Percentiles rank a stretch among this genome's conserved stretches.
Conservation (phyloP, 176 grass and related monocot genomes). For the Oryza punctata region DNA sequence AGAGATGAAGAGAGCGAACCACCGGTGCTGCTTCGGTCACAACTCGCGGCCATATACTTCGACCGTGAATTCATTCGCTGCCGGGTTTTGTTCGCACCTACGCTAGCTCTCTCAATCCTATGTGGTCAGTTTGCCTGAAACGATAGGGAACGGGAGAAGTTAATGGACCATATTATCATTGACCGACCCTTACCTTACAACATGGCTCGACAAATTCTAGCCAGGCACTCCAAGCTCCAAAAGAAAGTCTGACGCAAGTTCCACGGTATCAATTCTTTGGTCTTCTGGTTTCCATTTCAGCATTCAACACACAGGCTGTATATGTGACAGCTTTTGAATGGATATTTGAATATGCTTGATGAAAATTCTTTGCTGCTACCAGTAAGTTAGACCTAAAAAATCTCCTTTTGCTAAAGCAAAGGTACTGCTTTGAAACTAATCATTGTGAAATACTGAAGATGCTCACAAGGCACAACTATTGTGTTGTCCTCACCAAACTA, state of each 20-base stretch:
- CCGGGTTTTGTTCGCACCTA: neutral
- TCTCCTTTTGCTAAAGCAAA: neutral
- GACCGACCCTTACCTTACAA: too few relatives aligned
- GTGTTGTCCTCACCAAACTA: neutral
- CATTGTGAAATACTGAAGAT: neutral
- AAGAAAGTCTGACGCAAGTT: neutral
- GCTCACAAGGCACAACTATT: neutral
- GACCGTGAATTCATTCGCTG: constrained; percentile 30
- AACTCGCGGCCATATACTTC: constrained; percentile 20
- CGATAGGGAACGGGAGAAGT: neutral
- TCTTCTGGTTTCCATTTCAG: neutral
- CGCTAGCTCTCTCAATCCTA: neutral
- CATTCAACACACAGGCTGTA: neutral
- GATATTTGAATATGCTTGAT: neutral
- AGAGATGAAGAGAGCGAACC: neutral
- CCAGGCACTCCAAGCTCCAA: neutral
- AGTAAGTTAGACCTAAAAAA: accelerated
- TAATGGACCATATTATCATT: too few relatives aligned
- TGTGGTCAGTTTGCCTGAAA: neutral
- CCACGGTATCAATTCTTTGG: neutral
- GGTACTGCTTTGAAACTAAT: neutral
- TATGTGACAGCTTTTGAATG: neutral
- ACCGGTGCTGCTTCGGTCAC: neutral
- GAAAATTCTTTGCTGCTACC: neutral
- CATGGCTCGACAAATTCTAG: neutral